A percentile compares a stretch with the other conserved stretches of the same genome.
These are phyloP conservation scores for Dichotomocladium elegans DNA, from an alignment of 371 early-diverging fungal genomes.

Conservation along the genomic window DNA sequence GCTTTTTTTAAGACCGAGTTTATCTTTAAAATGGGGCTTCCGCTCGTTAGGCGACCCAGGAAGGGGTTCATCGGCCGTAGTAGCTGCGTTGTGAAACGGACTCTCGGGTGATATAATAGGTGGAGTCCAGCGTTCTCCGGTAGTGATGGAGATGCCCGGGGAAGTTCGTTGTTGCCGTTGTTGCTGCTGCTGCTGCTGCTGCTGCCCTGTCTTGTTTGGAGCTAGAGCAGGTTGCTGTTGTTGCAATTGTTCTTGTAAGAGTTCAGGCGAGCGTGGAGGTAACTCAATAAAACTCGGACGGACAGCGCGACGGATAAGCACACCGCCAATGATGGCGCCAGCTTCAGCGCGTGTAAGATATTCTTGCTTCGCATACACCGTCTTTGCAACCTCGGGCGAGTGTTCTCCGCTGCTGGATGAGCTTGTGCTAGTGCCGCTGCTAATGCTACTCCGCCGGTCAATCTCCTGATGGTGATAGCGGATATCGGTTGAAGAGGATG, in stretches of 20 bases:
- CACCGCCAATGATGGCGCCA: constrained; percentile 17
- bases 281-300: constrained; percentile 9
- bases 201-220: neutral
- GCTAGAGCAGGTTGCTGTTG: too few species aligned
- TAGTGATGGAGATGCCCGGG: neutral
- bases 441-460: constrained; percentile 2
- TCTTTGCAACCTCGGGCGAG: neutral
- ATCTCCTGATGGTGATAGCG: neutral
- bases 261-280: neutral
- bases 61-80: neutral
- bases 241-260: neutral
- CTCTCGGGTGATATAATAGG: constrained; percentile 7
- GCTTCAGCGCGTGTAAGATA: constrained; percentile 3
- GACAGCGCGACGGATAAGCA: constrained; percentile 21
- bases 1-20: constrained; percentile 7
- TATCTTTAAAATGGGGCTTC: too few species aligned
- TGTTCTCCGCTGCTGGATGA: neutral
- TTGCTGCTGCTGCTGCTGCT: neutral
- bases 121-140: constrained; percentile 6
- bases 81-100: neutral
- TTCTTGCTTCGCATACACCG: neutral
- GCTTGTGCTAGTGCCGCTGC: neutral
- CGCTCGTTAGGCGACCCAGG: neutral
- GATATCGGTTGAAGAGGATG: neutral
- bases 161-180: neutral